Conservation (phyloP, 371 early-diverging fungal species). For the Apophysomyces elegans region DNA sequence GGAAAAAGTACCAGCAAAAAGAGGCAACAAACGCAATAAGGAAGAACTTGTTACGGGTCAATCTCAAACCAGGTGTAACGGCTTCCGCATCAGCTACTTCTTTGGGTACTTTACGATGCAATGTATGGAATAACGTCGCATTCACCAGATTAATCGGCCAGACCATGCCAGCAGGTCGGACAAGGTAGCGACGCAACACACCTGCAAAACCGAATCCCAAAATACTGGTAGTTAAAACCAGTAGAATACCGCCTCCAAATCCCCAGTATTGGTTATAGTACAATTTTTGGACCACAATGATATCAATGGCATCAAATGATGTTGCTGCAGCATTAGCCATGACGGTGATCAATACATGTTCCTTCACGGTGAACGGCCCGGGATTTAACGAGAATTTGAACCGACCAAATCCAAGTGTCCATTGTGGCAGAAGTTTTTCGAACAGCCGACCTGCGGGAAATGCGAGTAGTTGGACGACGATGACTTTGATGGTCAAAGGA, state of each 20-base stretch:
- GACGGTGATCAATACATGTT: conserved; percentile 69
- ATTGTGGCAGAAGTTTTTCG: conserved; percentile 58
- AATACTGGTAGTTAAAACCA: conserved; percentile 69
- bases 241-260: conserved; percentile 61
- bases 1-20: conserved; percentile 54
- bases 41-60: conserved; percentile 66
- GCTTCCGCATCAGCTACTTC: conserved; percentile 40
- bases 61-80: conserved; percentile 28
- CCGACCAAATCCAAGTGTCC: conserved; percentile 27
- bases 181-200: conserved; percentile 73
- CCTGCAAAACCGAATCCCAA: conserved; percentile 90
- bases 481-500: conserved; percentile 62
- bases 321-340: conserved; percentile 68
- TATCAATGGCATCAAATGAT: conserved; percentile 72
- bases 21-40: conserved; percentile 56
- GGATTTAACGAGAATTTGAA: conserved; percentile 63
- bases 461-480: conserved; percentile 71
- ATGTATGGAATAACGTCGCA: conserved; percentile 75
- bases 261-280: conserved; percentile 71
- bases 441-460: conserved; percentile 70
- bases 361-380: conserved; percentile 80
- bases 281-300: conserved; percentile 70
- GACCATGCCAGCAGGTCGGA: conserved; percentile 81
- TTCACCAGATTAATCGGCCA: conserved; percentile 82
- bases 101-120: conserved; percentile 59